Percentiles rank a stretch among this genome's conserved stretches.
Evolutionary conservation across 2,329 filamentous ascomycete genomes (phyloP).

Genomic region (Xenoacremonium recifei): DNA sequence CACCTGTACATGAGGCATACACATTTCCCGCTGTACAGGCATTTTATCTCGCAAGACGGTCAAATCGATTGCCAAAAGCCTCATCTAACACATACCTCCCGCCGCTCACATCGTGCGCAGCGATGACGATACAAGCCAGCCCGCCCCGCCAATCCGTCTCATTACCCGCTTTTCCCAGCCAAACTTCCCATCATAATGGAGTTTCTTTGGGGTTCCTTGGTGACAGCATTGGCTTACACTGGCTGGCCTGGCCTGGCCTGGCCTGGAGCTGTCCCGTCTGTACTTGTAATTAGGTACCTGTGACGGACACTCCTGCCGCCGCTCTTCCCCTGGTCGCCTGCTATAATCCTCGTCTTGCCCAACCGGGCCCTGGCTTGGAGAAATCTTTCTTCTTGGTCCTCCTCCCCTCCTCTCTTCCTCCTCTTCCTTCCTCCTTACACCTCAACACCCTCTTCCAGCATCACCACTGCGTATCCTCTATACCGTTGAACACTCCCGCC

Average conservation of each 20-base stretch:
- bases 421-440: conserved; percentile 17
- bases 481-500: conserved; percentile 15
- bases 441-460: conserved; percentile 11
- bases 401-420: conserved; percentile 15
- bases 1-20: no score
- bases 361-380: conserved; percentile 1
- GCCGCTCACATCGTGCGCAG: no score
- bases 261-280: no score
- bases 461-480: conserved; percentile 9
- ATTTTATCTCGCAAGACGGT: no score
- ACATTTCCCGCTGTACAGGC: no score
- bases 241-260: no score
- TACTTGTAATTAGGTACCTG: no score
- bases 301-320: conserved; percentile 3
- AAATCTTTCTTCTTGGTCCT: conserved; percentile 12
- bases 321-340: conserved; percentile 10
- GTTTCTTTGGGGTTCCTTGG: not conserved
- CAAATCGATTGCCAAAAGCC: not conserved
- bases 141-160: conserved; percentile 24
- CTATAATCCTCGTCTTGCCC: conserved; percentile 6
- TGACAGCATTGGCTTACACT: no score
- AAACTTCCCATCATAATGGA: conserved; percentile 14
- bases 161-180: conserved; percentile 25
- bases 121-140: conserved; percentile 26
- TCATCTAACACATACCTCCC: not conserved